Evolutionary conservation across 2,329 filamentous ascomycete genomes (phyloP), one percentile per base, ranked within the genome.

Genomic region (Incumbomyces delicatus): DNA sequence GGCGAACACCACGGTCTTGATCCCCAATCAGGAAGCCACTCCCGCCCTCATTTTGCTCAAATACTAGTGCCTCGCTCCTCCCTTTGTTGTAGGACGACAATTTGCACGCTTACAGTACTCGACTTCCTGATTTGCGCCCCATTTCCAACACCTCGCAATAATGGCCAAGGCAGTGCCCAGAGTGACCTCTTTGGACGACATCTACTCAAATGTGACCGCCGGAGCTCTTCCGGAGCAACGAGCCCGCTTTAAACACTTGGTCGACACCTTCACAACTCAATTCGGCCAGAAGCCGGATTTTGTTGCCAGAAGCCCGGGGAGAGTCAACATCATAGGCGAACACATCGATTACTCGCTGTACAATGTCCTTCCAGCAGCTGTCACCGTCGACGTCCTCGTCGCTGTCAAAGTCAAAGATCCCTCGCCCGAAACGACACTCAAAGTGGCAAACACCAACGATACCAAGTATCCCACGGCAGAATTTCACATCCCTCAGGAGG

Each of bases 331-430:
- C 61, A 95, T 98, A 63, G 92, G 92, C 65, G 92, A 98, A 75
- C 92, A 98, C 71, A 95, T 98, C 60, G 92, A 98, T 71, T 98
- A 98, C 71, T 95, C 87, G 12, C 78, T 98, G 16, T 98, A 96
- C 72, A 83, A 92, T 57, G 89, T 95, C 50, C 75, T 98, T 18
- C 92, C 92, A 44, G 95, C 95, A 80, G 92, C 90, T 52, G 88
- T 96, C 56, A 87, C 85, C 5, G 85, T 87, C 52, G 92, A 98
- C 66, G 83, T 88, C 48, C 76, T 98, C 50, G 77, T 98, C 60
- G 92, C 90, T 44, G 85, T 95, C 47, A 73, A 74, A 22, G 63
- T 72, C 22, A 59, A 64, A 8, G 53, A 61, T 4, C 33, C 52
- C 13, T 65, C 66, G 27, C 64, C 69, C 16, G 74, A 75, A 41